phyloP scores from a whole-genome alignment of 2,329 filamentous ascomycete genomes.

The Arthrocladium fulminans region DNA sequence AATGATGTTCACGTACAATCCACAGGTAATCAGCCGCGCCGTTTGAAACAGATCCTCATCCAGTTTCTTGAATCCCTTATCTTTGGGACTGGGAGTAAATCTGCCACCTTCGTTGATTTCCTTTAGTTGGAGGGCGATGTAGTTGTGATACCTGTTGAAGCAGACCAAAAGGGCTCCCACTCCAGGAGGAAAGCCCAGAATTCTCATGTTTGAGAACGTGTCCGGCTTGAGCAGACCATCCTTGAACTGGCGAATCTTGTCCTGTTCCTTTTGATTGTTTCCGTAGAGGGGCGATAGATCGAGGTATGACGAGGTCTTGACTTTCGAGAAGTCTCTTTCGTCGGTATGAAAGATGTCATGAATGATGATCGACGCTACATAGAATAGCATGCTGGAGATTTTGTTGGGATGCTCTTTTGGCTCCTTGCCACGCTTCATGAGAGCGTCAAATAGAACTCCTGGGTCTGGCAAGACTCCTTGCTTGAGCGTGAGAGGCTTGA shows the following conservation, averaged over 20 bases:
- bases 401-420: conserved; percentile 52
- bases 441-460: conserved; percentile 54
- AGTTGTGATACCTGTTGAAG: conserved; percentile 59
- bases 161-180: conserved; percentile 54
- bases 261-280: conserved; percentile 50
- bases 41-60: conserved; percentile 51
- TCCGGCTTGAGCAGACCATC: conserved; percentile 59
- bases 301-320: conserved; percentile 60
- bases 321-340: conserved; percentile 51
- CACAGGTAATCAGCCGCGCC: conserved; percentile 35
- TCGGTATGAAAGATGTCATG: conserved; percentile 54
- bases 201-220: conserved; percentile 53
- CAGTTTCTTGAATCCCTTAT: conserved; percentile 29
- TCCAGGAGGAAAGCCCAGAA: conserved; percentile 55
- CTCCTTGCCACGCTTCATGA: conserved; percentile 50
- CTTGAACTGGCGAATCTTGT: conserved; percentile 50
- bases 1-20: conserved; percentile 25
- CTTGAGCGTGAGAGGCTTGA: conserved; percentile 45
- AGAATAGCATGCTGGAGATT: conserved; percentile 63
- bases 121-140: conserved; percentile 51
- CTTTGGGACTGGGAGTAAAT: conserved; percentile 27
- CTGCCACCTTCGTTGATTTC: conserved; percentile 56
- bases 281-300: conserved; percentile 63
- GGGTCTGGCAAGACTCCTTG: conserved; percentile 53
- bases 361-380: conserved; percentile 57